A percentile compares a stretch with the other conserved stretches of the same genome.
phyloP scores from a whole-genome alignment of 73 alveolate genomes.

The Durusdinium trenchii region DNA sequence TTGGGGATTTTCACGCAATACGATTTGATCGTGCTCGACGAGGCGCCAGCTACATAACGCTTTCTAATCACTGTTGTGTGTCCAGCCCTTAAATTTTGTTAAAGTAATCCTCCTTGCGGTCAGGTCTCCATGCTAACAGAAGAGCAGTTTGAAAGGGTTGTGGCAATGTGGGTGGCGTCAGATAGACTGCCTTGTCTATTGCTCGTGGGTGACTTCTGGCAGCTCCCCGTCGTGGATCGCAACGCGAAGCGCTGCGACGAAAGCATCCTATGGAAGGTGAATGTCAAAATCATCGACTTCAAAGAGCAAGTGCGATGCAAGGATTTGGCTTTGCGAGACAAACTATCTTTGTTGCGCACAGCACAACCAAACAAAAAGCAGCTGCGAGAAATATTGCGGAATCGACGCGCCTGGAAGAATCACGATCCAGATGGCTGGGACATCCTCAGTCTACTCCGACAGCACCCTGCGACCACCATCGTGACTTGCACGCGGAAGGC shows the following conservation, averaged over 20 bases:
- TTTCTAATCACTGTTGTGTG: neutral
- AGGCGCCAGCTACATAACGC: neutral
- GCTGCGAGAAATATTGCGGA: constrained; percentile 15
- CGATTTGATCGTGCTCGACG: constrained; percentile 27
- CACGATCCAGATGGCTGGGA: constrained; percentile 10
- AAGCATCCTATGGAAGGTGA: neutral
- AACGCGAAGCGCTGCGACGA: neutral
- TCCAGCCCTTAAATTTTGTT: neutral
- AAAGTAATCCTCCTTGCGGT: neutral
- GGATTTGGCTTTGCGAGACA: neutral
- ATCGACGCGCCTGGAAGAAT: constrained; percentile 41
- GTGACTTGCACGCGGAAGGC: constrained; percentile 72
- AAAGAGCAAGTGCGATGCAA: constrained; percentile 21
- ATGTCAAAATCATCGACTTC: neutral
- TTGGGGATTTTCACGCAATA: neutral
- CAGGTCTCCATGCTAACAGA: constrained; percentile 45
- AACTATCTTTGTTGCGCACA: constrained; percentile 15
- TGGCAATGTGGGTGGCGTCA: neutral
- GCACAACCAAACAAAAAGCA: constrained; percentile 31
- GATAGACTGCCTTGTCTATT: neutral
- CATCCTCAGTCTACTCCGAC: constrained; percentile 26
- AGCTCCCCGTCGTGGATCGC: neutral
- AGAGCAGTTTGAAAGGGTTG: neutral
- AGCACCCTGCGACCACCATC: constrained; percentile 9
- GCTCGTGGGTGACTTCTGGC: constrained; percentile 41